Evolutionary conservation across 1,139 yeast species (phyloP), one percentile per base, ranked within the genome.

Genomic region (Candida smagusa): DNA sequence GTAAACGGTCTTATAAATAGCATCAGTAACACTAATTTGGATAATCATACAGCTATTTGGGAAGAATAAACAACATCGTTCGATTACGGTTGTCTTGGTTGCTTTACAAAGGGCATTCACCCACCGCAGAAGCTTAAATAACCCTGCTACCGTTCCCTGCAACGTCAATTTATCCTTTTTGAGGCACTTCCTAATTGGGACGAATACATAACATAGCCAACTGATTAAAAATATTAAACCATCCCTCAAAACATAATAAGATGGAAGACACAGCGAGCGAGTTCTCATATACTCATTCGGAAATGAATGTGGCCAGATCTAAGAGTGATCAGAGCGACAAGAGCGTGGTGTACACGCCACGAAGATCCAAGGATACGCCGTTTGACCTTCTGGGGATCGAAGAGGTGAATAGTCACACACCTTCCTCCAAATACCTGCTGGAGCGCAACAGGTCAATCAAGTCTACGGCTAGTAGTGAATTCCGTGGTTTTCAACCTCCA

Each of bases 231-330:
- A 30, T 19, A 30, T 22, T 16, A 30, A 30, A 21, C 32, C 22
- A 12, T 25, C 24, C 32, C 32, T n/a, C 16, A 24, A 19, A 8
- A 30, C 25, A 30, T 22, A 30, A 30, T 24, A 30, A 24, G 24
- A 30, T 30, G 32, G 32, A 30, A 16, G 33, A 24, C 37, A 13
- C 28, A 29, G 33, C 29, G 16, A 34, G 28, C n/a, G 37, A 32
- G 34, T 32, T 32, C 21, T 32, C 34, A 28, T 32, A 32, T n/a
- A 24, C 34, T 9, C 34, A 12, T 19, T 32, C 34, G 8, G 28
- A 24, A 12, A 32, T 30, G 32, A 30, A 16, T 16, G 19, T 16
- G 3, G 19, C 19, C 5, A 16, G 19, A 16, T 16, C 19, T 5
- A 16, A 16, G 19, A 16, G 23, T 16, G 25, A 30, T 9, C 12